Evolutionary conservation across 768 basidiomycete species (phyloP).

Genomic region (Lenzites betulinus): DNA sequence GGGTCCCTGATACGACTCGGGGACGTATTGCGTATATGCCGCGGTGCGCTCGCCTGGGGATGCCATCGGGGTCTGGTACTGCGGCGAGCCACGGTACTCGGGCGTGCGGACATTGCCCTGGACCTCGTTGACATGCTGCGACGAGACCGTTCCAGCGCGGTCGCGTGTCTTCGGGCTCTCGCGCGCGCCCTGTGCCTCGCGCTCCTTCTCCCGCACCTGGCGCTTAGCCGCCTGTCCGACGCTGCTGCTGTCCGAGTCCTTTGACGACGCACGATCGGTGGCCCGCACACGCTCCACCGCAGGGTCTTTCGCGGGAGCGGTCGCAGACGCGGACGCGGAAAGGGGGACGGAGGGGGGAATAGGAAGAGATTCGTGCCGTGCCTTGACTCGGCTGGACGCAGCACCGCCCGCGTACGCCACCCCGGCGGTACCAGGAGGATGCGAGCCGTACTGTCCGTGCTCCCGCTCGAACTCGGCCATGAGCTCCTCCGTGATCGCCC

Average conservation of each 20-base stretch:
- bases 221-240: slow-evolving; percentile 23
- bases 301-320: slow-evolving; percentile 39
- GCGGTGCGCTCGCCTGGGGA: slow-evolving; percentile 49
- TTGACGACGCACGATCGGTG: slow-evolving; percentile 56
- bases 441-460: slow-evolving; percentile 54
- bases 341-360: slow-evolving; percentile 37
- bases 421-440: slow-evolving; percentile 41
- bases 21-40: slow-evolving; percentile 47
- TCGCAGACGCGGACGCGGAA: slow-evolving; percentile 33
- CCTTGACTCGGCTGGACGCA: slow-evolving; percentile 37
- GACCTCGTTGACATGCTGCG: slow-evolving; percentile 39
- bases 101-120: slow-evolving; percentile 42
- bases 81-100: slow-evolving; percentile 43
- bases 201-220: slow-evolving; percentile 24
- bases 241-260: slow-evolving; percentile 45
- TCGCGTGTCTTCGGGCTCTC: slow-evolving; percentile 41
- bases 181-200: slow-evolving; percentile 32
- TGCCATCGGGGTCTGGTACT: slow-evolving; percentile 50
- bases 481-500: slow-evolving; percentile 70
- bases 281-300: slow-evolving; percentile 57
- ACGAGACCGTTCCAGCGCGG: slow-evolving; percentile 34
- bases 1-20: slow-evolving; percentile 27
- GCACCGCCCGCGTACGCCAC: slow-evolving; percentile 51
- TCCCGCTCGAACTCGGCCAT: slow-evolving; percentile 73
- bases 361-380: slow-evolving; percentile 29